Base-by-base conservation (phyloP, 176 grass and related monocot species). In the Cenchrus fungigraminus region DNA sequence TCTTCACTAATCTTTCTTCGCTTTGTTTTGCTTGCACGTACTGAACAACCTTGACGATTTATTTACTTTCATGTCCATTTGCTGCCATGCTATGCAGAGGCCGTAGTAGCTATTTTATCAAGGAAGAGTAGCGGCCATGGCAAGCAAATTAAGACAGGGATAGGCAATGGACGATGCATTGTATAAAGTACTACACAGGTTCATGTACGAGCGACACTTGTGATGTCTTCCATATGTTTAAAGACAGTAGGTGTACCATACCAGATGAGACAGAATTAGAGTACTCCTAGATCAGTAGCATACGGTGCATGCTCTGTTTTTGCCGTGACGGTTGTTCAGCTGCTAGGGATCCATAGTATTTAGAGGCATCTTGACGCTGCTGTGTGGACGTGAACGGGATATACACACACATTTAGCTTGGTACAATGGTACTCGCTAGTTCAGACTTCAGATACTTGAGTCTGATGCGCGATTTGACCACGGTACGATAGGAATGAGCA, bases 51-150 rank as follows among this genome's bases (percentile, higher is more conserved):
- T 25, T 42, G 69, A 25, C 6, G 34, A 19, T 6, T 45, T 45
- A 45, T 45, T 4, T 45, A 8, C 11, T 2, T 7, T 19, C 43
- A 22, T 60, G 58, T 37, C 11, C 13, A 12, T 58, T 28, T 50
- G 43, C 62, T 75, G 50, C 28, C 32, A 80, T 43, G 42, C 50
- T 75, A 56, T 37, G n/a, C 12, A 14, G 13, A 59, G 57, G 22
- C 2, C 1, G 31, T 32, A 32, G 31, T 40, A 78, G 49, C 17
- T 68, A 52, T 20, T 51, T 80, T 56, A 0, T 56, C 51, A 57
- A 77, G 76, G 67, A 62, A 71, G 66, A 79, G 68, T 80, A 45
- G 77, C 66, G 65, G 84, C 12, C 75, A 73, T 80, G 84, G 84
- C 16, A 86, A 86, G 76, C 67, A 86, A 79, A 32, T 32, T 32